Percentiles rank a stretch among this genome's conserved stretches.
Evolutionary conservation across 2,329 filamentous ascomycete species (phyloP).

Genomic region (Cadophora malorum): DNA sequence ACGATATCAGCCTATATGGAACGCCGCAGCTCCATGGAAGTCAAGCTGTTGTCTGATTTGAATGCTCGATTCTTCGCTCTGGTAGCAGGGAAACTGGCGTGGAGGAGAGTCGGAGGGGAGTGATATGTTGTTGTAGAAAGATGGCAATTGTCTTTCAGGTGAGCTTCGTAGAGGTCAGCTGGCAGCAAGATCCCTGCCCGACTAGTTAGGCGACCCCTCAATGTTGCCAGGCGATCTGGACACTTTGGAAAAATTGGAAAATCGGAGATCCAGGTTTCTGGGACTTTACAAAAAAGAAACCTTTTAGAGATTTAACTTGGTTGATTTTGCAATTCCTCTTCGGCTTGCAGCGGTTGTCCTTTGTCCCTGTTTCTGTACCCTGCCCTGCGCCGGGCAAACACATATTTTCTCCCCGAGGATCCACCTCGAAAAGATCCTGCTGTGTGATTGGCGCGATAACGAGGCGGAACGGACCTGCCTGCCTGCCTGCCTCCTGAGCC

Average conservation of each 20-base stretch:
- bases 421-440: not conserved
- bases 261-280: not conserved
- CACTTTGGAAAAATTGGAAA: constrained; percentile 3
- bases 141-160: constrained; percentile 11
- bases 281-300: not conserved
- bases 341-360: constrained; percentile 13
- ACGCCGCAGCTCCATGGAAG: not conserved
- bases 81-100: not conserved
- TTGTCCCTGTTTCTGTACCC: constrained; percentile 3
- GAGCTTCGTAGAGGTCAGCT: constrained; percentile 14
- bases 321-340: not conserved
- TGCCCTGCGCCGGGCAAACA: constrained; percentile 12
- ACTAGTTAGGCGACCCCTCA: constrained; percentile 16
- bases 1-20: not conserved
- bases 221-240: constrained; percentile 13
- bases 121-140: constrained; percentile 3
- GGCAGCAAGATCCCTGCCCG: constrained; percentile 16
- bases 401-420: constrained; percentile 12
- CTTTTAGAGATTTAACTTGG: not conserved
- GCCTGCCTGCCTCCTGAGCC: not conserved
- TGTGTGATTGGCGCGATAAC: constrained; percentile 11
- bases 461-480: constrained; percentile 10
- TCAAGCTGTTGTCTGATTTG: not conserved
- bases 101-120: not conserved
- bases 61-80: not conserved